Conservation (phyloP, 768 basidiomycete genomes). For the Agaricus subrufescens region DNA sequence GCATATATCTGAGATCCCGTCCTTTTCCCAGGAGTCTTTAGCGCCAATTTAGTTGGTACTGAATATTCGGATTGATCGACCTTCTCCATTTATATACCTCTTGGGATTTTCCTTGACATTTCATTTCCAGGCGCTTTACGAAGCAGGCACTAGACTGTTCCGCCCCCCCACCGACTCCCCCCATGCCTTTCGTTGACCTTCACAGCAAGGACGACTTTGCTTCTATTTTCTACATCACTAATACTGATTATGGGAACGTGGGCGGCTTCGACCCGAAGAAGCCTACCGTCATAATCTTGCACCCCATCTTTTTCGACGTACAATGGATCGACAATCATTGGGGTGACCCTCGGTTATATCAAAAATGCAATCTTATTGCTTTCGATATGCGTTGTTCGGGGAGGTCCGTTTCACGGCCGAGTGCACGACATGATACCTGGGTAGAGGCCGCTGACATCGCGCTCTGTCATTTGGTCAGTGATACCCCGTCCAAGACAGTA, state of each 20-base stretch:
- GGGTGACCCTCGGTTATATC: conserved; percentile 56
- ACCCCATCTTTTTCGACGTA: conserved; percentile 64
- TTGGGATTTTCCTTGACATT: background rate
- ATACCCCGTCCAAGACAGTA: background rate
- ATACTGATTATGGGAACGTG: conserved; percentile 53
- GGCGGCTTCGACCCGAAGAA: conserved; percentile 61
- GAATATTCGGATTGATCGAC: background rate
- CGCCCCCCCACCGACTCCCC: conserved; percentile 6
- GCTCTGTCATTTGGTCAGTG: conserved; percentile 53
- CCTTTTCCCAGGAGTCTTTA: background rate
- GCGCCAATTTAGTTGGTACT: background rate
- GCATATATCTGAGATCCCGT: conserved; percentile 1
- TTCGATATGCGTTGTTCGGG: conserved; percentile 70
- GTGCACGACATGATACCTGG: conserved; percentile 63
- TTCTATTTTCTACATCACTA: conserved; percentile 70
- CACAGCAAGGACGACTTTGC: conserved; percentile 60
- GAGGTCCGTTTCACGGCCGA: conserved; percentile 48
- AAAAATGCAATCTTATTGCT: conserved; percentile 64
- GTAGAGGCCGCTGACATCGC: conserved; percentile 78
- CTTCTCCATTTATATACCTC: conserved; percentile 5
- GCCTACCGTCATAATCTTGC: conserved; percentile 64
- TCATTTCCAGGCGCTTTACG: conserved; percentile 10
- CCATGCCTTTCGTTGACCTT: conserved; percentile 70
- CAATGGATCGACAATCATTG: conserved; percentile 66
- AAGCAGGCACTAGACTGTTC: conserved; percentile 7